These are phyloP conservation scores for Podospora pseudoanserina DNA, from an alignment of 495 filamentous ascomycete genomes.

Conservation along the genomic window DNA sequence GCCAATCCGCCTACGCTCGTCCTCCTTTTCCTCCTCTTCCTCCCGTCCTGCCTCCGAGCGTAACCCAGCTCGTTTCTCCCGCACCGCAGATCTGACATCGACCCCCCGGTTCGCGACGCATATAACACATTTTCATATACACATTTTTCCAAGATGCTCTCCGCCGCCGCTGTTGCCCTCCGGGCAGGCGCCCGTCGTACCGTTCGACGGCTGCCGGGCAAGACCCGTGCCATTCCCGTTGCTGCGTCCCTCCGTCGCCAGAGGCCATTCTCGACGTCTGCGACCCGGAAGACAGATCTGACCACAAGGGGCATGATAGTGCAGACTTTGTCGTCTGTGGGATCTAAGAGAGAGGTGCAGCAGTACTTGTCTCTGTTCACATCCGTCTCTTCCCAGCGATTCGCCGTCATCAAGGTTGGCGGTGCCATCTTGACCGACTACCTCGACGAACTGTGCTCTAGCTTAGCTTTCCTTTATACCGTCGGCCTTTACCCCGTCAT, in stretches of 20 bases:
- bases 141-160: conserved; percentile 29
- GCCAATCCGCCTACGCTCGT: neutral
- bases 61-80: neutral
- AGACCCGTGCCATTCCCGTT: conserved; percentile 28
- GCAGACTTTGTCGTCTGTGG: conserved; percentile 92
- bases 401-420: conserved; percentile 98
- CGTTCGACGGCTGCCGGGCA: conserved; percentile 34
- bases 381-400: conserved; percentile 94
- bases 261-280: conserved; percentile 34
- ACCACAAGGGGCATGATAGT: conserved; percentile 84
- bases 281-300: conserved; percentile 42
- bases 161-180: conserved; percentile 37
- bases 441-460: conserved; percentile 80
- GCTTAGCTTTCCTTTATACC: conserved; percentile 88
- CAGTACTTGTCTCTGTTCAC: conserved; percentile 98
- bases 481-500: conserved; percentile 95
- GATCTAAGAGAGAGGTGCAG: conserved; percentile 94
- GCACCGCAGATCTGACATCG: neutral
- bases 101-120: neutral
- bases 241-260: conserved; percentile 22
- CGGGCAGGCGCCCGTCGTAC: conserved; percentile 44
- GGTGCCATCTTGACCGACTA: conserved; percentile 97
- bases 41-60: conserved; percentile 3
- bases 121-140: neutral
- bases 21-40: neutral